Evolutionary conservation across 1,139 yeast species (phyloP).

Genomic region (Scheffersomyces lignicola): DNA sequence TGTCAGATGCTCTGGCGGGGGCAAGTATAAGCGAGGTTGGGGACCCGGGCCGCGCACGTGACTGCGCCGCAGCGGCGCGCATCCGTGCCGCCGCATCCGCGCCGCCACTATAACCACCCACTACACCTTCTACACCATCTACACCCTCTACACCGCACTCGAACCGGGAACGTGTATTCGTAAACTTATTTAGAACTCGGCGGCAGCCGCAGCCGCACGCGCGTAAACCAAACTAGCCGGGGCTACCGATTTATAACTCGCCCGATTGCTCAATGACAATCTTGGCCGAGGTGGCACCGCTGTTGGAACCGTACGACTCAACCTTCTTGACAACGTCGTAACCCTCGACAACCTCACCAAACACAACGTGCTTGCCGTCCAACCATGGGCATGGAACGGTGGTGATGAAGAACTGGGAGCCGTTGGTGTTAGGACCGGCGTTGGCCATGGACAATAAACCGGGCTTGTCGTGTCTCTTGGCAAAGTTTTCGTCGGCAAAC

Average conservation of each 20-base stretch:
- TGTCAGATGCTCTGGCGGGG: too few relatives aligned
- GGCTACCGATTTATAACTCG: slow-evolving; percentile 58
- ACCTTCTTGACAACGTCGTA: slow-evolving; percentile 87
- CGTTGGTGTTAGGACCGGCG: slow-evolving; percentile 99
- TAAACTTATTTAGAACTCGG: too few relatives aligned
- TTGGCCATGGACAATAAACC: slow-evolving; percentile 99
- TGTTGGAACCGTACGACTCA: slow-evolving; percentile 79
- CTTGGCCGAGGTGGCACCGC: slow-evolving; percentile 81
- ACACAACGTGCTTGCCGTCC: slow-evolving; percentile 98
- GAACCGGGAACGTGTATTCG: too few relatives aligned
- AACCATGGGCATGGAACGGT: slow-evolving; percentile 95
- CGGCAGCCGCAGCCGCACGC: not conserved
- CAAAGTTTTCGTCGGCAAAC: slow-evolving; percentile 95
- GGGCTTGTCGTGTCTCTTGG: slow-evolving; percentile 82
- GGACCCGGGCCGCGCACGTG: too few relatives aligned
- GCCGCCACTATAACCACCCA: too few relatives aligned
- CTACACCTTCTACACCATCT: too few relatives aligned
- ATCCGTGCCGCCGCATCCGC: too few relatives aligned
- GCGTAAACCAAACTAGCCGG: not conserved
- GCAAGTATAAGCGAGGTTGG: too few relatives aligned
- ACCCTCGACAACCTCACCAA: slow-evolving; percentile 95
- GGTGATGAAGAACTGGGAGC: slow-evolving; percentile 98
- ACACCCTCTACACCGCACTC: too few relatives aligned
- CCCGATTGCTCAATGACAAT: slow-evolving; percentile 83
- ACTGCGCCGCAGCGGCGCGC: too few relatives aligned